Evolutionary conservation across 1,284 basidiomycete genomes (phyloP).

Genomic region (Leucocoprinus gongylophorus): DNA sequence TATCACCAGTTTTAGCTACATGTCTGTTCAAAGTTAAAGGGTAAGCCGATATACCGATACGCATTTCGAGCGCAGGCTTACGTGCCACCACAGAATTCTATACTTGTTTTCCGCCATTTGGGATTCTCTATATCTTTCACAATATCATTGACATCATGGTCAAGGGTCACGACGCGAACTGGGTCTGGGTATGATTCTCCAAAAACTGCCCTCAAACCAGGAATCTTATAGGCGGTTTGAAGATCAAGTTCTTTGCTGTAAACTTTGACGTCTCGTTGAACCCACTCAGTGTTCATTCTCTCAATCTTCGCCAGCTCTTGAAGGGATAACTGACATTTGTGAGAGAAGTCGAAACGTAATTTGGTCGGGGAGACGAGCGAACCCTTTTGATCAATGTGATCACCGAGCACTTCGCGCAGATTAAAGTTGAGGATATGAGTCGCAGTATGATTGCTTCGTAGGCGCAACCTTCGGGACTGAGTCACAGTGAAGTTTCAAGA

Average conservation of each 20-base stretch:
- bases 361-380: conserved; percentile 95
- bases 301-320: conserved; percentile 84
- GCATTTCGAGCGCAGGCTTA: conserved; percentile 36
- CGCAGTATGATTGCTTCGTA: conserved; percentile 97
- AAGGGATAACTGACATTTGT: conserved; percentile 79
- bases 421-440: conserved; percentile 97
- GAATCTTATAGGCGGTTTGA: conserved; percentile 79
- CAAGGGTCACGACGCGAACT: conserved; percentile 90
- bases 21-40: conserved; percentile 59
- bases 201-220: conserved; percentile 94
- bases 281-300: conserved; percentile 80
- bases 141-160: conserved; percentile 84
- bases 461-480: conserved; percentile 86
- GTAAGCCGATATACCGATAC: background rate
- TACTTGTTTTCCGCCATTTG: conserved; percentile 85
- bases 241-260: conserved; percentile 85
- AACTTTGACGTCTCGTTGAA: conserved; percentile 83
- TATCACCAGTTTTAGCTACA: conserved; percentile 91
- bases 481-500: conserved; percentile 8
- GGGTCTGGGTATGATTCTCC: conserved; percentile 98
- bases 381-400: conserved; percentile 97
- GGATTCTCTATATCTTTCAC: conserved; percentile 78
- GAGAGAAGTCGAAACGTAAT: conserved; percentile 97
- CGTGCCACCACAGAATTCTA: conserved; percentile 99
- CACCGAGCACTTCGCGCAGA: conserved; percentile 89